phyloP scores from a whole-genome alignment of 345 rosid species.

The Gossypium thurberi region DNA sequence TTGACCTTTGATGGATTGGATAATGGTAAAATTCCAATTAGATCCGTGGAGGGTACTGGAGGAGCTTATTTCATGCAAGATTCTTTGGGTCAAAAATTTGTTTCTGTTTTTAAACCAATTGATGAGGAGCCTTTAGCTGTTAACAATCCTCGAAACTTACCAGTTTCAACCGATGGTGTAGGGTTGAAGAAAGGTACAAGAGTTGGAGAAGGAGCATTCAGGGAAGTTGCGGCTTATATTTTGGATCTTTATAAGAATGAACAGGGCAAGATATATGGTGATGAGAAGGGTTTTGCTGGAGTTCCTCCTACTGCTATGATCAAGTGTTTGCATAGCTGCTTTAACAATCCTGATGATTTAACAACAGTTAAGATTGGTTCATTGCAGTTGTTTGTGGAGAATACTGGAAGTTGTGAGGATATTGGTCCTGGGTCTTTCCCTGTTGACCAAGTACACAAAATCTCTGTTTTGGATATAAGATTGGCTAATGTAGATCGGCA shows the following conservation, averaged over 20 bases:
- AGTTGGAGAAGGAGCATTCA: conserved; percentile 77
- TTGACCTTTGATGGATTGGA: conserved; percentile 54
- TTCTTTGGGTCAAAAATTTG: conserved; percentile 45
- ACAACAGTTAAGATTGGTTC: conserved; percentile 59
- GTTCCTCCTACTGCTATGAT: conserved; percentile 79
- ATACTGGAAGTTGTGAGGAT: conserved; percentile 81
- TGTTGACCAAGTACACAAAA: conserved; percentile 73
- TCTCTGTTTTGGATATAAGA: conserved; percentile 80
- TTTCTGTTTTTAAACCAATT: conserved; percentile 77
- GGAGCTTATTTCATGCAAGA: conserved; percentile 89
- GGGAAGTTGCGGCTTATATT: conserved; percentile 85
- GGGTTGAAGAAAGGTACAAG: conserved; percentile 89
- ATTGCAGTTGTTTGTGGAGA: conserved; percentile 70
- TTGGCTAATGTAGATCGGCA: conserved; percentile 88
- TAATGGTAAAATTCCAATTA: conserved; percentile 51
- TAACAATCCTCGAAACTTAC: conserved; percentile 70
- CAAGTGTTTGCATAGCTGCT: conserved; percentile 63
- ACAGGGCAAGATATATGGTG: conserved; percentile 17
- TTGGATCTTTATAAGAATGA: conserved; percentile 65
- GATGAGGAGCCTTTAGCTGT: conserved; percentile 88
- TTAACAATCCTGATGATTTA: conserved; percentile 53
- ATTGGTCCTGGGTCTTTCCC: conserved; percentile 76
- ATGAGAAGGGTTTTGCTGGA: conserved; percentile 65
- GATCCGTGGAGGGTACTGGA: conserved; percentile 73
- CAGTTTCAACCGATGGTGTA: conserved; percentile 59